Base-by-base conservation (phyloP, 129 eudicot genomes). In the Tagetes patula region DNA sequence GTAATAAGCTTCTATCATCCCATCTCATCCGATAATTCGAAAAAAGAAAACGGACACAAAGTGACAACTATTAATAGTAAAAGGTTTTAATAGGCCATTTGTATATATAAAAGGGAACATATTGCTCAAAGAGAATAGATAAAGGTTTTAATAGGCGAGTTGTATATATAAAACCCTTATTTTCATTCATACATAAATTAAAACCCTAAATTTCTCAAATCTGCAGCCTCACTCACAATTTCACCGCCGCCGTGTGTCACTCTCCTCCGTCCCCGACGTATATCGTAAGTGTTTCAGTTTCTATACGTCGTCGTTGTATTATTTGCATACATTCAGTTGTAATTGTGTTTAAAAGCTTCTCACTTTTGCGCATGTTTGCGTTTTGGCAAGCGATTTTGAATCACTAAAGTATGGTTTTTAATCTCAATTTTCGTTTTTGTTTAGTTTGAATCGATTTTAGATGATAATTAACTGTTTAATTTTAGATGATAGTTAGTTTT, bases 191-290 rank as follows among this genome's bases (percentile, higher is more conserved):
- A 38, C 10, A 40, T 8, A 53, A 14, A 9, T 4, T 9, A 71
- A 71, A 71, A 54, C 75, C 75, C 52, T 53, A 3, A 0, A 39
- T 27, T 37, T 47, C 38, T 47, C 59, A 47, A 68, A 68, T 12
- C 73, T 13, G 73, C 36, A 50, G 74, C 13, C 61, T 12, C 46
- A 33, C 43, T 33, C 3, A 69, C 8, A 69, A 48, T 32, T 4
- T 67, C 58, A 33, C 74, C 47, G 46, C 74, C 74, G 71, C 55
- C 72, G 56, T 62, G 7, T 43, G 61, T 12, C 74, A 27, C 64
- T 10, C 65, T 14, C 64, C 49, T 52, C 38, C 49, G 48, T n/a
- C 49, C 27, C 27, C 64, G n/a, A 8, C 33, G 75, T 52, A 38
- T 53, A 9, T 40, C 27, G 75, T 53, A 52, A 38, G 49, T 14